Base-by-base conservation (phyloP, 306 rosid genomes). In the Corylus avellana region DNA sequence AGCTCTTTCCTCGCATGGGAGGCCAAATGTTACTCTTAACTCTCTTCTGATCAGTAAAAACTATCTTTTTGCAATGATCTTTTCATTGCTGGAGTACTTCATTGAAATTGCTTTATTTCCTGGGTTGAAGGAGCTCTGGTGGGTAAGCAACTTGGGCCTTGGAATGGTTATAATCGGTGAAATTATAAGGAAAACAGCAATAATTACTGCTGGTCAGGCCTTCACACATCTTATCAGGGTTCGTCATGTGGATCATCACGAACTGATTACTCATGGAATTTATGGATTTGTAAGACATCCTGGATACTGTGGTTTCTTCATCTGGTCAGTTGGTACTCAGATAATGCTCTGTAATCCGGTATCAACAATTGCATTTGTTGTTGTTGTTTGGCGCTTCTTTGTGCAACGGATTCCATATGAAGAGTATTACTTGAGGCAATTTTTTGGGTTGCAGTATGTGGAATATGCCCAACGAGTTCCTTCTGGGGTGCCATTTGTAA, bases 271-370 rank as follows among this genome's bases (percentile, higher is more conserved):
- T n/a, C 80, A 86, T 77, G 98, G 98, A 79, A 70, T 94, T 70
- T 94, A 92, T 78, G 72, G 89, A 54, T 79, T 75, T 72, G 44
- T 91, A 9, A 97, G 97, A 46, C 98, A 94, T 90, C 98, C 98
- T 0, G 87, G 98, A 29, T 94, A 94, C 82, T 81, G 83, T 22
- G 97, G 98, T 67, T 94, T 94, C 86, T 58, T 94, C 72, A 62
- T 94, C 66, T 94, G 98, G 98, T 88, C 97, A 5, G 86, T 94
- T 71, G 95, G 95, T 37, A 91, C 98, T 56, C 98, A 94, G 85
- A 80, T 91, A 81, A 94, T 94, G 98, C 93, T 94, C 10, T 92
- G 98, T 80, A 94, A 94, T 83, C 98, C 98, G 22, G 2, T 94
- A 55, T 94, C 97, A 16, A 85, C 85, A 11, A 17, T 90, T 72